Evolutionary conservation across 139 green algal species (phyloP).

Genomic region (Eudorina sp.): DNA sequence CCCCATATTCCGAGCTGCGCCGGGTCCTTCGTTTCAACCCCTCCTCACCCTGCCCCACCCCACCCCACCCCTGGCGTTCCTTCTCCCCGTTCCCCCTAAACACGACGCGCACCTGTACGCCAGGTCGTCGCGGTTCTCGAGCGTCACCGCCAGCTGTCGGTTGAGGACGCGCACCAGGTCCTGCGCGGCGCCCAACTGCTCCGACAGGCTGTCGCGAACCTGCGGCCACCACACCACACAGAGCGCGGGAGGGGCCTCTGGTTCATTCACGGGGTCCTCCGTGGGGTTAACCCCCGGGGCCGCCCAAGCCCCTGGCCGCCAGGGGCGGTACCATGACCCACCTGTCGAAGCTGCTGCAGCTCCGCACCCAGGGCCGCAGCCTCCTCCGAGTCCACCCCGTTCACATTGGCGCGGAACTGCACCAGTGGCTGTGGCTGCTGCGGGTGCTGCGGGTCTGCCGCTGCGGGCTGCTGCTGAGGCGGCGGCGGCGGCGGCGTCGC

Average conservation of each 20-base stretch:
- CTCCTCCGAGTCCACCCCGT: background rate
- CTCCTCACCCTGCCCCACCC: too few species aligned
- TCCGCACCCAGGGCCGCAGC: background rate
- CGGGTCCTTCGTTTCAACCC: too few species aligned
- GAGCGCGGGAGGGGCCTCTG: too few species aligned
- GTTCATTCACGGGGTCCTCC: too few species aligned
- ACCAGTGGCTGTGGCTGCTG: background rate
- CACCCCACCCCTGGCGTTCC: too few species aligned
- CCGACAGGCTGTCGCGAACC: slow-evolving; percentile 11
- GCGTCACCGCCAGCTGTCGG: slow-evolving; percentile 38
- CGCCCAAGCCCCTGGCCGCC: too few species aligned
- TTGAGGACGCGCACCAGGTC: slow-evolving; percentile 58
- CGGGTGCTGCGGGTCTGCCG: too few species aligned
- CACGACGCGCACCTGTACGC: slow-evolving; percentile 17
- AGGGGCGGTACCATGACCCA: background rate
- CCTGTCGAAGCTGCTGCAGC: slow-evolving; percentile 5
- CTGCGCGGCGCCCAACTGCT: slow-evolving; percentile 42
- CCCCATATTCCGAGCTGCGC: too few species aligned
- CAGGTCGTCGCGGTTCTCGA: slow-evolving; percentile 53
- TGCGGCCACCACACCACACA: too few species aligned
- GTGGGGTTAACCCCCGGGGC: too few species aligned
- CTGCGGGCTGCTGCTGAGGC: background rate
- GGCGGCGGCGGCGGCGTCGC: background rate
- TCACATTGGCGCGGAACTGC: slow-evolving; percentile 22
- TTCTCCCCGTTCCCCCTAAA: too few species aligned